Percentiles rank a stretch among this genome's conserved stretches.
Conservation (phyloP, 2,329 filamentous ascomycete genomes). For the Pleomassaria siparia region DNA sequence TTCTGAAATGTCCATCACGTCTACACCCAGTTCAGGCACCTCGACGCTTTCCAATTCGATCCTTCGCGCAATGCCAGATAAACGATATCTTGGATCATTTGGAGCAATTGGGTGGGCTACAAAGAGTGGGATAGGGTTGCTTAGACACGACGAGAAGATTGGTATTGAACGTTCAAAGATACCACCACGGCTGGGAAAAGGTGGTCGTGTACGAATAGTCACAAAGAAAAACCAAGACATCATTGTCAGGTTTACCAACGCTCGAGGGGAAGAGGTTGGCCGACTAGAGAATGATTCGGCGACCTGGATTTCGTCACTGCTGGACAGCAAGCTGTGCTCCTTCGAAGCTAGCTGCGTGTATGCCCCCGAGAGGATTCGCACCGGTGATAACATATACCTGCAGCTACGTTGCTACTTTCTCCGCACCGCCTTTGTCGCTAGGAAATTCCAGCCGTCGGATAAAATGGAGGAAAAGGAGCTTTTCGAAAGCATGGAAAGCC, state of each 20-base stretch:
- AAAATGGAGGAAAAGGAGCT: constrained; percentile 71
- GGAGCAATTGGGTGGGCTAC: constrained; percentile 92
- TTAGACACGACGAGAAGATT: constrained; percentile 81
- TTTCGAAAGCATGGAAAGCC: constrained; percentile 83
- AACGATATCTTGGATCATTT: constrained; percentile 85
- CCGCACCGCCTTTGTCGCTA: constrained; percentile 69
- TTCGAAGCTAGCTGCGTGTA: constrained; percentile 90
- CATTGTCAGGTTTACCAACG: constrained; percentile 86
- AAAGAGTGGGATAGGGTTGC: constrained; percentile 71
- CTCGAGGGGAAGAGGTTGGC: constrained; percentile 78
- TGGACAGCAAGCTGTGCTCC: constrained; percentile 85
- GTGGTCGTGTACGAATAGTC: constrained; percentile 49
- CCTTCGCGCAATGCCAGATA: constrained; percentile 52
- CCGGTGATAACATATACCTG: constrained; percentile 92
- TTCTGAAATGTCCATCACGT: constrained; percentile 23
- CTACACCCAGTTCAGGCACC: constrained; percentile 23
- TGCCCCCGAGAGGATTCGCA: constrained; percentile 78
- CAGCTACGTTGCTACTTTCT: constrained; percentile 81
- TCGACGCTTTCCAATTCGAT: constrained; percentile 19
- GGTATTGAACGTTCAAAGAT: constrained; percentile 84
- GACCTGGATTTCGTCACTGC: constrained; percentile 86
- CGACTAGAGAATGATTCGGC: constrained; percentile 84
- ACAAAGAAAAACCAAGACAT: constrained; percentile 74
- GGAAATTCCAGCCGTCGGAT: constrained; percentile 62
- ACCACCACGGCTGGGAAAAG: constrained; percentile 52